phyloP scores from a whole-genome alignment of 306 rosid genomes.

The Hippophae rhamnoides region DNA sequence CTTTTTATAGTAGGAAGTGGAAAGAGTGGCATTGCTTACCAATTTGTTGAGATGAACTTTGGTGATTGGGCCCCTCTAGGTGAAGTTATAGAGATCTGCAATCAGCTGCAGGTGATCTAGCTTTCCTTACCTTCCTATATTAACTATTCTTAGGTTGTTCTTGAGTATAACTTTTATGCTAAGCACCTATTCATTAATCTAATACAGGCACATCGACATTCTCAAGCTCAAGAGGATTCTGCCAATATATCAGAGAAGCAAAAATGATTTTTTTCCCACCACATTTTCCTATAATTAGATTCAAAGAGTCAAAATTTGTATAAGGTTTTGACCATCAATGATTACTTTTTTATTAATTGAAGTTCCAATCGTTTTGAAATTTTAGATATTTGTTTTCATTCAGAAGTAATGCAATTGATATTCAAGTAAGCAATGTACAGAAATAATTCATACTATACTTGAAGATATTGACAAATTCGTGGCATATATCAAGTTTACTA shows the following conservation, averaged over 20 bases:
- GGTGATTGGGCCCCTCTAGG: conserved; percentile 90
- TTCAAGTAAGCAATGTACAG: too few relatives aligned
- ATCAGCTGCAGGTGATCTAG: conserved; percentile 50
- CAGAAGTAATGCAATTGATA: too few relatives aligned
- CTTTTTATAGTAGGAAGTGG: conserved; percentile 60
- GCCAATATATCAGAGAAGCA: conserved; percentile 16
- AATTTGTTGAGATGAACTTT: conserved; percentile 83
- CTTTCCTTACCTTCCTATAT: not conserved
- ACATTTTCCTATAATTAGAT: not conserved
- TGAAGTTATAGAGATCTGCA: conserved; percentile 72
- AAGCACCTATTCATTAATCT: conserved; percentile 21
- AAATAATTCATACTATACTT: too few relatives aligned
- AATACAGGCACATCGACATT: conserved; percentile 37
- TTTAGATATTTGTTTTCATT: too few relatives aligned
- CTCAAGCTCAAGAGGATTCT: conserved; percentile 24
- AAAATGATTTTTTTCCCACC: conserved; percentile 3
- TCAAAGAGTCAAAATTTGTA: not conserved
- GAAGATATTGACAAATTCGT: too few relatives aligned
- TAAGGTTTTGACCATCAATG: not conserved
- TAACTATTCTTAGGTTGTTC: not conserved
- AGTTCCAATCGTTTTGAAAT: too few relatives aligned
- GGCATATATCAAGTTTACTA: too few relatives aligned
- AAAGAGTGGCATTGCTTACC: conserved; percentile 71
- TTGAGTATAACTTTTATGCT: conserved; percentile 7
- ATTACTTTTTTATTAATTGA: not conserved